These are phyloP conservation scores for Colletotrichum noveboracense DNA, from an alignment of 2,329 filamentous ascomycete genomes.

Conservation along the genomic window DNA sequence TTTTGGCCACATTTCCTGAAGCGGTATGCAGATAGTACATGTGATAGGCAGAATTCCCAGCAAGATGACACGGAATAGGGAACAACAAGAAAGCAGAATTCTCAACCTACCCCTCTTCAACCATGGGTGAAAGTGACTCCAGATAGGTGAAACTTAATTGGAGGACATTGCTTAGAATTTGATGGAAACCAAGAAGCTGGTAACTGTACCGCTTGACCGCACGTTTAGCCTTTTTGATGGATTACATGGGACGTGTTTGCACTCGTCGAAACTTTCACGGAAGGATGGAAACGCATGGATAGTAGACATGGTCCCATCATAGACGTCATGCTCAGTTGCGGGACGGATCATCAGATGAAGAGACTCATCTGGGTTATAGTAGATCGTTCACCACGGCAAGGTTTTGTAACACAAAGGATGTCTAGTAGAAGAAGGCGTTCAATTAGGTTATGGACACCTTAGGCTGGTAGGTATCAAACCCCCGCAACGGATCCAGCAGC, in stretches of 20 bases:
- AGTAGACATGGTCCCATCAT: background rate
- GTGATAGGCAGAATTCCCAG: background rate
- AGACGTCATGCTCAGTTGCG: background rate
- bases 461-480: background rate
- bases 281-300: background rate
- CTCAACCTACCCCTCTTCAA: background rate
- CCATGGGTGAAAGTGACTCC: background rate
- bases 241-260: background rate
- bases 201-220: background rate
- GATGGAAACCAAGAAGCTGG: background rate
- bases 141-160: background rate
- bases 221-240: background rate
- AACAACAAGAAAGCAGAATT: background rate
- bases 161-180: background rate
- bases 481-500: background rate
- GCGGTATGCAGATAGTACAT: background rate
- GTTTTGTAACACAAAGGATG: too few relatives aligned
- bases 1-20: background rate
- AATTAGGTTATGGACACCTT: background rate
- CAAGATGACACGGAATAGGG: background rate
- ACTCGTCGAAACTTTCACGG: background rate
- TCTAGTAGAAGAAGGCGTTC: background rate
- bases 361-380: background rate
- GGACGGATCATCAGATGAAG: background rate
- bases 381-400: fast-evolving